Evolutionary conservation across 805 yeast genomes (phyloP).

Genomic region (Metschnikowia colocasiae): DNA sequence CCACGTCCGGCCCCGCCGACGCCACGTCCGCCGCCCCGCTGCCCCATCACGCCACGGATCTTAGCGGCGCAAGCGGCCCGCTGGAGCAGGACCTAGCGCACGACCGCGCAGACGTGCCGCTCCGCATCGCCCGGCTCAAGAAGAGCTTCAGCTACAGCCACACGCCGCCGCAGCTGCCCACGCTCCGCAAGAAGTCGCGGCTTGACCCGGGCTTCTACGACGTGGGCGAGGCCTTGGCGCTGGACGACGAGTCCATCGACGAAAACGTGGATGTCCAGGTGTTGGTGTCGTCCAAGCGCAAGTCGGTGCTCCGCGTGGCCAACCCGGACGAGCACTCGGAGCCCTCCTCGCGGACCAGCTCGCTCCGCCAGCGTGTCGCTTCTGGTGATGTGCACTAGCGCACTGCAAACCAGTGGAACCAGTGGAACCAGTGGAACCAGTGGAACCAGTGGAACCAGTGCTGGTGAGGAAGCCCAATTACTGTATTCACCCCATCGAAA

Average conservation of each 20-base stretch:
- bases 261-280: slow-evolving; percentile 65
- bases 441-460: too few relatives aligned
- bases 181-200: slow-evolving; percentile 12
- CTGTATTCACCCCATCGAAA: too few relatives aligned
- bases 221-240: neutral
- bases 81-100: neutral
- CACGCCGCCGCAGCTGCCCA: slow-evolving; percentile 24
- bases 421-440: too few relatives aligned
- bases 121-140: slow-evolving; percentile 20
- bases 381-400: neutral
- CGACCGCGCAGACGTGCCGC: slow-evolving; percentile 1
- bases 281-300: slow-evolving; percentile 60
- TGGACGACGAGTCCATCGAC: slow-evolving; percentile 40
- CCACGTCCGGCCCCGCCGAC: too few relatives aligned
- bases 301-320: slow-evolving; percentile 55
- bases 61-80: too few relatives aligned
- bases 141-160: slow-evolving; percentile 23
- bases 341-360: neutral
- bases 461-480: too few relatives aligned
- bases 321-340: slow-evolving; percentile 49
- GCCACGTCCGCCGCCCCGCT: too few relatives aligned
- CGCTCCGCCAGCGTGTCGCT: slow-evolving; percentile 8
- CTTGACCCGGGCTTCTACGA: slow-evolving; percentile 16
- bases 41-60: too few relatives aligned
- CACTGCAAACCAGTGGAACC: too few relatives aligned